Evolutionary conservation across 2,329 filamentous ascomycete genomes (phyloP), one percentile per base, ranked within the genome.

Genomic region (Penicillium glabrum): DNA sequence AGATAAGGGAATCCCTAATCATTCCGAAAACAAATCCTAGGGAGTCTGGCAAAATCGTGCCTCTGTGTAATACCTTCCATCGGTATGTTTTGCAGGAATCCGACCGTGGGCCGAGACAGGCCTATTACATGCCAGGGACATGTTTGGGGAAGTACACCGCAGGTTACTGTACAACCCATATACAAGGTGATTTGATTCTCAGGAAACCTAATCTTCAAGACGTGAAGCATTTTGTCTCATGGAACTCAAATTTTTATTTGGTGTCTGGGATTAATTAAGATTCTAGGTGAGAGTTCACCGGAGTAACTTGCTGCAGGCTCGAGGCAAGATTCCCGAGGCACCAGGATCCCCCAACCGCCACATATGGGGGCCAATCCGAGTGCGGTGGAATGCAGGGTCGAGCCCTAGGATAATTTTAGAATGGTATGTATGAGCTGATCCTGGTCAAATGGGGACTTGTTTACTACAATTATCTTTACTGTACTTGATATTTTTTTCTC

Each of bases 321-420:
- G 27, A 47, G 26, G 29, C 9, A 26, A 46, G 27, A 46, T 46
- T 46, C 43, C 26, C 43, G 26, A 16, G 14, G 16, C 23, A 14
- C 23, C 43, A 46, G 43, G 6, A 41, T 41, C 39, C 37, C 37
- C 19, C 24, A 31, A n/a, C 44, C 44, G 24, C 44, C 26, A 33
- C 31, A 33, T 19, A 29, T 35, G 50, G 50, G 49, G 37, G 23
- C 50, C 37, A 31, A 51, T 19, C 29, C 31, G 45, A 47, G 26
- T 35, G 33, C 46, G 33, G 53, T 51, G 55, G 58, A 60, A 60
- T 60, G 58, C 46, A 58, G 58, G 58, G 51, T 45, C 41, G 23
- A 23, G 31, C 44, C 37, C 33, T 46, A 43, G 19, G 19, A 26
- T 33, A 49, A 51, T 27, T 43, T 24, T 51, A 50, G 47, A 41